Percentiles rank a stretch among this genome's conserved stretches.
Conservation (phyloP, 2,329 filamentous ascomycete genomes). For the Davidsoniella virescens region DNA sequence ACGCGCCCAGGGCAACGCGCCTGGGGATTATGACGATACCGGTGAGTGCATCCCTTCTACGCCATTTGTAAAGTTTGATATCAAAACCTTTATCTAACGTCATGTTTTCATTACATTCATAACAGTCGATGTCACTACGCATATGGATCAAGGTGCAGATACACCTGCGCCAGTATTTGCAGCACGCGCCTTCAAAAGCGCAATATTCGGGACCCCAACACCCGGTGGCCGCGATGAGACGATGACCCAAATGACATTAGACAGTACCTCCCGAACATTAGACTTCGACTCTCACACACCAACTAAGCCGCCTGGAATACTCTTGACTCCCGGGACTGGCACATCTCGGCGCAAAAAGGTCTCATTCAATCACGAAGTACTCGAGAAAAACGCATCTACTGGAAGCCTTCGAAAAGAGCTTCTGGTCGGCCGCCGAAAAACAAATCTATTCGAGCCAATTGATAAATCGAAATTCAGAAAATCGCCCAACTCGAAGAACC, state of each 20-base stretch:
- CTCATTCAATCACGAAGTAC: constrained; percentile 44
- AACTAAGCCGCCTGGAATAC: constrained; percentile 38
- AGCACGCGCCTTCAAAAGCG: constrained; percentile 46
- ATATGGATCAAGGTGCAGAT: constrained; percentile 38
- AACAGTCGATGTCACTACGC: constrained; percentile 23
- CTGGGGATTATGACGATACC: constrained; percentile 17
- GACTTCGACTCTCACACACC: constrained; percentile 25
- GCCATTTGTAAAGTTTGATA: neutral
- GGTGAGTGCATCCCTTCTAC: neutral
- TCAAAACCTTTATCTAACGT: neutral
- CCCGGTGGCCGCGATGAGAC: constrained; percentile 21
- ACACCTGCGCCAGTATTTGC: constrained; percentile 52
- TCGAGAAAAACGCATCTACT: constrained; percentile 23
- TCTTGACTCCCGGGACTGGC: constrained; percentile 47
- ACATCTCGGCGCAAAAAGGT: constrained; percentile 46
- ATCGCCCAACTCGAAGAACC: constrained; percentile 5
- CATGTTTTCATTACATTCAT: neutral
- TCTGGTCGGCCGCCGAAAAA: constrained; percentile 18
- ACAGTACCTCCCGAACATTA: constrained; percentile 16
- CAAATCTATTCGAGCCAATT: constrained; percentile 29
- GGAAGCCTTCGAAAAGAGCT: constrained; percentile 22
- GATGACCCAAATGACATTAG: constrained; percentile 16
- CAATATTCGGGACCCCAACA: constrained; percentile 44
- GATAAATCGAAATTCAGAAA: constrained; percentile 26
- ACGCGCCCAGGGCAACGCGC: constrained; percentile 26